Evolutionary conservation across 768 basidiomycete genomes (phyloP).

Genomic region (Cyathus striatus): DNA sequence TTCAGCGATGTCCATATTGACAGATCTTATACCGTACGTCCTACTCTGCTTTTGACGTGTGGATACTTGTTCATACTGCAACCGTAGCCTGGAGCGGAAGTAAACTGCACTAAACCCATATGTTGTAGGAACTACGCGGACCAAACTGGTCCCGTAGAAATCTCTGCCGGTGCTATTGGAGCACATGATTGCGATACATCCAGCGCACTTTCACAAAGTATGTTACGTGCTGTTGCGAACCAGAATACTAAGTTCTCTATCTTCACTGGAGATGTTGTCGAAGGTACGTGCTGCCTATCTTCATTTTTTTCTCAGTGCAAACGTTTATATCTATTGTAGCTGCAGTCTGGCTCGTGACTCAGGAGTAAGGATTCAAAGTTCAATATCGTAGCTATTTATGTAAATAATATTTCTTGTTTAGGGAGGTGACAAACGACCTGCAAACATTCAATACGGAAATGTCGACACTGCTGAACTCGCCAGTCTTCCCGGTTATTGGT

Average conservation of each 20-base stretch:
- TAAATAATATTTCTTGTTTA: slow-evolving; percentile 8
- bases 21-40: slow-evolving; percentile 42
- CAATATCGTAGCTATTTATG: neutral
- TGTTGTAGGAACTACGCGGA: slow-evolving; percentile 53
- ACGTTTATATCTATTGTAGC: slow-evolving; percentile 19
- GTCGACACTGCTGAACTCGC: slow-evolving; percentile 27
- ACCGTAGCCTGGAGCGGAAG: slow-evolving; percentile 43
- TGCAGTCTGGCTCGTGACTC: slow-evolving; percentile 44
- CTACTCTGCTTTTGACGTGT: neutral
- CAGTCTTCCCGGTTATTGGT: slow-evolving; percentile 51
- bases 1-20: slow-evolving; percentile 65
- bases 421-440: slow-evolving; percentile 40
- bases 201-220: slow-evolving; percentile 38
- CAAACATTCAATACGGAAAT: slow-evolving; percentile 42
- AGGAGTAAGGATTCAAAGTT: slow-evolving; percentile 27
- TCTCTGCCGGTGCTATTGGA: slow-evolving; percentile 46
- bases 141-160: slow-evolving; percentile 24
- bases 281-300: slow-evolving; percentile 27
- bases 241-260: slow-evolving; percentile 42
- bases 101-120: slow-evolving; percentile 56
- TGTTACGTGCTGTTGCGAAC: slow-evolving; percentile 38
- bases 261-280: slow-evolving; percentile 63
- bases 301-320: neutral
- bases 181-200: slow-evolving; percentile 51
- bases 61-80: neutral